These are phyloP conservation scores for Marsdenia floribunda DNA, from an alignment of 257 asterid genomes.

Conservation along the genomic window DNA sequence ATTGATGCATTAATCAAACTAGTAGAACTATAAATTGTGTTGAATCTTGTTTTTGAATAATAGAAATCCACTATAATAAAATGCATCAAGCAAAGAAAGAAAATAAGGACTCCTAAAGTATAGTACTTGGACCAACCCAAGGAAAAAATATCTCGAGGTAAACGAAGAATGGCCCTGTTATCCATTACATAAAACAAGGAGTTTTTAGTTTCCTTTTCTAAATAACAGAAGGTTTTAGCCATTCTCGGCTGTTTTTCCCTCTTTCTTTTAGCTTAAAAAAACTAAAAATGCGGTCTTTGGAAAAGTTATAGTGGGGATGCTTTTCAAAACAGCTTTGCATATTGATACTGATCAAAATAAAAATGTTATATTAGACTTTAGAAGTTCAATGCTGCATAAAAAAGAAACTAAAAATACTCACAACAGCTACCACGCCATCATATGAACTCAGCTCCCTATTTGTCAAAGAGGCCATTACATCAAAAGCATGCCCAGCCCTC, in stretches of 20 bases:
- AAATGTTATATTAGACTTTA: too few relatives aligned
- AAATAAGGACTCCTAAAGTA: not conserved
- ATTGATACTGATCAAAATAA: not conserved
- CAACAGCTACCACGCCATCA: conserved; percentile 91
- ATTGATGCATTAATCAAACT: not conserved
- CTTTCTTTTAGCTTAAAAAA: not conserved
- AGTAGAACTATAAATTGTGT: not conserved
- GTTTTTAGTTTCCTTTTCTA: too few relatives aligned
- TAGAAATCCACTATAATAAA: not conserved
- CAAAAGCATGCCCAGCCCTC: conserved; percentile 88
- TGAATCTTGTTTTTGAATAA: not conserved
- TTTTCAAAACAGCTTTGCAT: not conserved
- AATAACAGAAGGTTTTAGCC: not conserved
- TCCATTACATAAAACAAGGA: not conserved
- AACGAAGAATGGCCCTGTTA: not conserved
- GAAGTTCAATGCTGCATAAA: not conserved
- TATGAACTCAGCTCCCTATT: conserved; percentile 58
- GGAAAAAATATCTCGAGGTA: not conserved
- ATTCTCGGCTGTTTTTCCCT: not conserved
- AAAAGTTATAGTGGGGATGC: not conserved
- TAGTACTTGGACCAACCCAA: not conserved
- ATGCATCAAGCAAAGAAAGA: not conserved
- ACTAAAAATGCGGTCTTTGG: not conserved
- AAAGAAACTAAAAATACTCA: conserved; percentile 44
- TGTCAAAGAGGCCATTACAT: conserved; percentile 62